Base-by-base conservation (phyloP, 371 early-diverging fungal genomes). In the Mortierella sp. region DNA sequence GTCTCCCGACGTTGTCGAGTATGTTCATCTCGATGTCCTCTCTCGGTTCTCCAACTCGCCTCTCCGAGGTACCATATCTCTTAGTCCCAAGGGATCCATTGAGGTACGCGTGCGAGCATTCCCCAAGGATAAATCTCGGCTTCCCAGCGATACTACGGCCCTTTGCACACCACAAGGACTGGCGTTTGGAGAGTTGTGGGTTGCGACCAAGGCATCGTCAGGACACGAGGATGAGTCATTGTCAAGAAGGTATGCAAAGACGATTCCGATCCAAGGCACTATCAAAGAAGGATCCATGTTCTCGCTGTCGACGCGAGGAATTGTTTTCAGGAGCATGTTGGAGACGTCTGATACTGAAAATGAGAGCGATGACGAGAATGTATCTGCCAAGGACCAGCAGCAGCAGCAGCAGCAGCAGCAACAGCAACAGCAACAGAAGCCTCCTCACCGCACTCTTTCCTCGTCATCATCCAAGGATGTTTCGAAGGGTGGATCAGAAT, bases 1-100 rank as follows among this genome's bases (percentile, higher is more conserved):
- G 7, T 70, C 84, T 0, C 85, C 87, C 12, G 88, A 89, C 43
- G 64, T 95, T 0, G 67, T 78, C 14, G 85, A 85, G 1, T 86
- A 85, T 59, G 80, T 94, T 7, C 82, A 82, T 47, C 56, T 94
- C 12, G 94, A 94, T 31, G 86, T 94, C 1, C 67, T 95, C 1
- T 93, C 93, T 3, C 83, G 96, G 6, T 92, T 91, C 61, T 90
- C 94, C 17, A 95, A 92, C 74, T 92, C 96, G 0, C 93, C 94
- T 0, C 80, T 94, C 6, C 83, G 82, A 17, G 93, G 93, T 2
- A 83, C 82, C n/a, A 83, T 94, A 22, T 79, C 92, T 0, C 78
- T 95, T 50, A 83, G 86, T 3, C 86, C 94, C 3, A 79, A 84
- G 34, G 91, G 91, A 0, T 81, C 81, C 41, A 88, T 92, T 31